Conservation (phyloP, 306 rosid genomes). For the Malus orientalis region DNA sequence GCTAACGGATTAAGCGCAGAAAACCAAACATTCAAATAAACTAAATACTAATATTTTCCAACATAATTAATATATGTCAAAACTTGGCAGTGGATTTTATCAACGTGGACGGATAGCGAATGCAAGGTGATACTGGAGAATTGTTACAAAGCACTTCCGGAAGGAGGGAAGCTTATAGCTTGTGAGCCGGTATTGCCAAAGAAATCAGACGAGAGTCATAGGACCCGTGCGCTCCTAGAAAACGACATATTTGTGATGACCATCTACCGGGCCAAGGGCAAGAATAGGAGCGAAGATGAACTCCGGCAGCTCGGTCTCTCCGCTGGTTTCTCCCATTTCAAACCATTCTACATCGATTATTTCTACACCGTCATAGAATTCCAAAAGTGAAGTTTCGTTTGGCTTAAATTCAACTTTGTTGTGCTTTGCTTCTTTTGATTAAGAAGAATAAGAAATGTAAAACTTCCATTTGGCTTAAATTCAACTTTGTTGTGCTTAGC, state of each 20-base stretch:
- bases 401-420: not conserved
- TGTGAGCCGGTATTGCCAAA: slow-evolving; percentile 85
- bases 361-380: slow-evolving; percentile 65
- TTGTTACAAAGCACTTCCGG: slow-evolving; percentile 66
- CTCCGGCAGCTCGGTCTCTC: slow-evolving; percentile 44
- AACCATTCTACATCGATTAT: slow-evolving; percentile 52
- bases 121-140: slow-evolving; percentile 60
- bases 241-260: slow-evolving; percentile 88
- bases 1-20: too few relatives aligned
- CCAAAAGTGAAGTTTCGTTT: slow-evolving; percentile 33
- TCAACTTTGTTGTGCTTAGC: too few relatives aligned
- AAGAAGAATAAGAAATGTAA: not conserved
- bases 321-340: slow-evolving; percentile 54
- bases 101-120: slow-evolving; percentile 88
- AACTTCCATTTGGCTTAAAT: too few relatives aligned
- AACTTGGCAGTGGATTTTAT: slow-evolving; percentile 62
- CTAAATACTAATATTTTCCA: too few relatives aligned
- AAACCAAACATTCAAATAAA: too few relatives aligned
- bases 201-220: slow-evolving; percentile 59
- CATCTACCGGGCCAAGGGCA: slow-evolving; percentile 67
- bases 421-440: not conserved
- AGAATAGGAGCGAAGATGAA: slow-evolving; percentile 66
- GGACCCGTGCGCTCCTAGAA: slow-evolving; percentile 67
- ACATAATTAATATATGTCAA: not conserved
- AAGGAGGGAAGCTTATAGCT: slow-evolving; percentile 71